phyloP scores from a whole-genome alignment of 768 basidiomycete genomes.

The Tricholoma hemisulphureum region DNA sequence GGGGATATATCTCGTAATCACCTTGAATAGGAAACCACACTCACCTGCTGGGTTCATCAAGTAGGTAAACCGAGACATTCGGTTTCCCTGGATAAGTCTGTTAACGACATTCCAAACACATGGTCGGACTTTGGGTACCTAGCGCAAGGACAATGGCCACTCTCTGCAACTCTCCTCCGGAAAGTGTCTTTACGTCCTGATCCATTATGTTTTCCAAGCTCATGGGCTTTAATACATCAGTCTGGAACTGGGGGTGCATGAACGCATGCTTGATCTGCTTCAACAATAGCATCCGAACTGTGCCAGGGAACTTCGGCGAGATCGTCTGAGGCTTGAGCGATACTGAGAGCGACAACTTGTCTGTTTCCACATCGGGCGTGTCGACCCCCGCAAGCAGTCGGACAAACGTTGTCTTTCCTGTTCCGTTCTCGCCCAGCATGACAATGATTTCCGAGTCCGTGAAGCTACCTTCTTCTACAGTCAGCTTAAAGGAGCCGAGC shows the following conservation, averaged over 20 bases:
- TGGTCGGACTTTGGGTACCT: slow-evolving; percentile 40
- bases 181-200: slow-evolving; percentile 96
- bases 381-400: slow-evolving; percentile 89
- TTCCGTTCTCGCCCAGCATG: slow-evolving; percentile 99
- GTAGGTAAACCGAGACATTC: slow-evolving; percentile 84
- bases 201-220: slow-evolving; percentile 91
- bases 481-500: slow-evolving; percentile 91
- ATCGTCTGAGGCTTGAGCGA: slow-evolving; percentile 98
- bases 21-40: slow-evolving; percentile 16
- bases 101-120: neutral
- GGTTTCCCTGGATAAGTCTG: slow-evolving; percentile 52
- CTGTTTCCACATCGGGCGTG: slow-evolving; percentile 79
- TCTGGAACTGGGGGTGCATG: slow-evolving; percentile 99
- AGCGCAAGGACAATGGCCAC: slow-evolving; percentile 95
- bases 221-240: slow-evolving; percentile 98
- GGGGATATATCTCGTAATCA: neutral
- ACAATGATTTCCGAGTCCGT: slow-evolving; percentile 99
- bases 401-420: slow-evolving; percentile 98
- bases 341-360: slow-evolving; percentile 80
- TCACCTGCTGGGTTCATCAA: slow-evolving; percentile 89
- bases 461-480: slow-evolving; percentile 85
- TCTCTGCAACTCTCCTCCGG: slow-evolving; percentile 96
- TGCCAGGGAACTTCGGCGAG: slow-evolving; percentile 95
- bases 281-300: slow-evolving; percentile 90
- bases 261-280: slow-evolving; percentile 94